Conservation (phyloP, 1,284 basidiomycete species). For the Amylostereum areolatum region DNA sequence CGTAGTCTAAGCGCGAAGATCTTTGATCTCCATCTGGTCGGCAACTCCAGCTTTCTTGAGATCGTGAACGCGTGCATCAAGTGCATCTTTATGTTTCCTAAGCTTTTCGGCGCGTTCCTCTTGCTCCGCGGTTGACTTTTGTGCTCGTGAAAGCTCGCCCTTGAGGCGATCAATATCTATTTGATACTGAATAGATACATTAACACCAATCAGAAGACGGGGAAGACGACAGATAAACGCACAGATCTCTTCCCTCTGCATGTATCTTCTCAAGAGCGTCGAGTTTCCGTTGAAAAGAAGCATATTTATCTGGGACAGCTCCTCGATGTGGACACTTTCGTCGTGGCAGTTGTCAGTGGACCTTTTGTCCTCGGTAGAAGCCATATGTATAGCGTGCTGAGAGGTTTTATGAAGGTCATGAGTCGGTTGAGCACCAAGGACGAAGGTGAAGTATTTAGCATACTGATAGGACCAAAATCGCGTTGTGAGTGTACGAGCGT, state of each 20-base stretch:
- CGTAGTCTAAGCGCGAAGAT: slow-evolving; percentile 53
- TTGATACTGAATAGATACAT: slow-evolving; percentile 38
- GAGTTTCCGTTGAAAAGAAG: slow-evolving; percentile 53
- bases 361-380: too few species aligned
- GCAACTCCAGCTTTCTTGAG: slow-evolving; percentile 41
- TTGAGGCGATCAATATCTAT: slow-evolving; percentile 54
- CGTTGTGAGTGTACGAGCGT: too few species aligned
- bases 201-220: slow-evolving; percentile 5
- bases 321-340: slow-evolving; percentile 6
- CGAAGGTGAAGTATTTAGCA: too few species aligned
- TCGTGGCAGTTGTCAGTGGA: background rate
- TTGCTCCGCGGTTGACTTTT: slow-evolving; percentile 46
- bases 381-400: too few species aligned
- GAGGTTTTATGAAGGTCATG: too few species aligned
- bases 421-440: too few species aligned
- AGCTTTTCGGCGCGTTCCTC: slow-evolving; percentile 51
- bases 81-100: slow-evolving; percentile 52
- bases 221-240: slow-evolving; percentile 20
- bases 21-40: slow-evolving; percentile 59
- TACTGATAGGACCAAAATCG: too few species aligned
- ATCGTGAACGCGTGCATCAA: slow-evolving; percentile 53
- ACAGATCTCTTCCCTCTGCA: slow-evolving; percentile 58
- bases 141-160: slow-evolving; percentile 43
- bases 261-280: slow-evolving; percentile 64
- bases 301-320: slow-evolving; percentile 37